These are phyloP conservation scores for Aspergillaceae sp. DNA, from an alignment of 2,329 filamentous ascomycete species.

Conservation along the genomic window DNA sequence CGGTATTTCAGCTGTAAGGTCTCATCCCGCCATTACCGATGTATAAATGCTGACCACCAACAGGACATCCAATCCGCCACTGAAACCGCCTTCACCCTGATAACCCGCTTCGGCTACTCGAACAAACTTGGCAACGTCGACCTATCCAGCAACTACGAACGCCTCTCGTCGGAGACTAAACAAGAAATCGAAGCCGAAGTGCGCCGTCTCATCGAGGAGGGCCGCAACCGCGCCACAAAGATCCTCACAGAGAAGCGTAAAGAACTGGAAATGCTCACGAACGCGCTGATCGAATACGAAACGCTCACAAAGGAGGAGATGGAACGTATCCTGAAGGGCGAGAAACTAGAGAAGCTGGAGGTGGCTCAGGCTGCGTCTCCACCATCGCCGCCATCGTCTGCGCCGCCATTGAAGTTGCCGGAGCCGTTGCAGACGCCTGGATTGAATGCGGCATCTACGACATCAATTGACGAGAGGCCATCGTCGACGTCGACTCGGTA, in stretches of 20 bases:
- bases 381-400: constrained; percentile 39
- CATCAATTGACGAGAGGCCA: too few species aligned
- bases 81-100: constrained; percentile 72
- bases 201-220: constrained; percentile 72
- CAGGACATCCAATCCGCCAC: constrained; percentile 81
- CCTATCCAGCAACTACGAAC: constrained; percentile 68
- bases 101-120: constrained; percentile 85
- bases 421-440: constrained; percentile 30
- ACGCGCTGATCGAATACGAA: constrained; percentile 89
- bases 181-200: constrained; percentile 82
- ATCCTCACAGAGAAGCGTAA: constrained; percentile 67
- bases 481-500: too few species aligned
- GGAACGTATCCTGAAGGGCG: constrained; percentile 77
- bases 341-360: constrained; percentile 63
- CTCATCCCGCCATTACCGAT: neutral
- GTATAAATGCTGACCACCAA: constrained; percentile 8
- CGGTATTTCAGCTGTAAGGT: constrained; percentile 67
- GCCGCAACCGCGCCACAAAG: constrained; percentile 61
- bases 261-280: constrained; percentile 79
- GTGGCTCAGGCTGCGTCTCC: too few species aligned
- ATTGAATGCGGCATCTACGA: neutral
- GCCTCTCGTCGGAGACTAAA: constrained; percentile 77
- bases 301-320: constrained; percentile 84
- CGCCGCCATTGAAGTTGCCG: constrained; percentile 56
- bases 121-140: constrained; percentile 82